These are phyloP conservation scores for Curvularia sp. DNA, from an alignment of 2,329 filamentous ascomycete species.

Conservation along the genomic window DNA sequence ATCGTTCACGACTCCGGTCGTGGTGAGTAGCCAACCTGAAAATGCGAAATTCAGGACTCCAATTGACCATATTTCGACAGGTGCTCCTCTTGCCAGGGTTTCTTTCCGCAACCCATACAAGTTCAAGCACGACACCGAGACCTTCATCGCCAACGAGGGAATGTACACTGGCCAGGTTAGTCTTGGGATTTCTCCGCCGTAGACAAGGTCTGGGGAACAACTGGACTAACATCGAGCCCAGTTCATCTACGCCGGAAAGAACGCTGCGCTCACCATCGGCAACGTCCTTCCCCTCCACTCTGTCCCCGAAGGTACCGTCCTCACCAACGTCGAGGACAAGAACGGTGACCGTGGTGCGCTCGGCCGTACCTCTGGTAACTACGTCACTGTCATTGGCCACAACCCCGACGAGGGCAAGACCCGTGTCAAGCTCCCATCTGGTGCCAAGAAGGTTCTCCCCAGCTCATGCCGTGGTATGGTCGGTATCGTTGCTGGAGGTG, in stretches of 20 bases:
- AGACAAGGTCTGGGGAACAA: not conserved
- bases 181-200: constrained; percentile 14
- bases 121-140: constrained; percentile 98
- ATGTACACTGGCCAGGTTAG: constrained; percentile 95
- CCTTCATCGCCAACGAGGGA: constrained; percentile 99
- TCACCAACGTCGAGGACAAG: constrained; percentile 99
- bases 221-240: constrained; percentile 32
- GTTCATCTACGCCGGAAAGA: constrained; percentile 99
- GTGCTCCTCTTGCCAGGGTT: constrained; percentile 90
- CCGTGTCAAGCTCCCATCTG: constrained; percentile 97
- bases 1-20: constrained; percentile 99
- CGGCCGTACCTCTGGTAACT: constrained; percentile 98
- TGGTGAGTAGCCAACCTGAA: constrained; percentile 63
- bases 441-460: constrained; percentile 98
- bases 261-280: constrained; percentile 93
- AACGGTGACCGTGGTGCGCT: constrained; percentile 94
- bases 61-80: constrained; percentile 35
- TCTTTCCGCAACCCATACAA: constrained; percentile 97
- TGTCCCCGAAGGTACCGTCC: constrained; percentile 98
- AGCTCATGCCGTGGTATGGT: constrained; percentile 96
- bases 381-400: constrained; percentile 73
- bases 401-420: constrained; percentile 86
- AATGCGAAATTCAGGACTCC: constrained; percentile 18
- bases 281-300: constrained; percentile 95
- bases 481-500: constrained; percentile 98